phyloP scores from a whole-genome alignment of 2,329 filamentous ascomycete genomes.

The Seiridium unicorne region DNA sequence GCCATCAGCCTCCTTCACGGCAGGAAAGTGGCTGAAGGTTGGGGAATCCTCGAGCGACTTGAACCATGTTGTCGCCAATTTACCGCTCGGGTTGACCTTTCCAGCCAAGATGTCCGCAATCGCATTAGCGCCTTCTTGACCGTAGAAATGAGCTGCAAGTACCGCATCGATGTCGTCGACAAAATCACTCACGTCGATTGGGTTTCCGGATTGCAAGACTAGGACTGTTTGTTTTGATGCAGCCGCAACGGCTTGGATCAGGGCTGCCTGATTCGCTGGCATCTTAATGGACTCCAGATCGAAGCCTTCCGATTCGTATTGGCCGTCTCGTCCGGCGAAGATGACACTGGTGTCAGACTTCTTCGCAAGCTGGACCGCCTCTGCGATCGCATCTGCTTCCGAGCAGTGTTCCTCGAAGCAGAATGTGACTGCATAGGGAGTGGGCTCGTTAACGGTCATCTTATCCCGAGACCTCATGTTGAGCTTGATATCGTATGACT shows the following conservation, averaged over 20 bases:
- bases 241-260: slow-evolving; percentile 2
- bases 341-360: slow-evolving; percentile 5
- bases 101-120: slow-evolving; percentile 1
- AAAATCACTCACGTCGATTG: slow-evolving; percentile 5
- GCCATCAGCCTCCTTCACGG: not conserved
- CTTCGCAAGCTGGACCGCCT: not conserved
- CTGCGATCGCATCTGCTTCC: not conserved
- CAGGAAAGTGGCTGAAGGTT: not conserved
- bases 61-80: slow-evolving; percentile 1
- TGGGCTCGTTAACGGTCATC: slow-evolving; percentile 2
- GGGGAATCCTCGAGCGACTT: not conserved
- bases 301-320: slow-evolving; percentile 5
- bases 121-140: not conserved
- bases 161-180: slow-evolving; percentile 2
- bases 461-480: slow-evolving; percentile 10
- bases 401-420: slow-evolving; percentile 4
- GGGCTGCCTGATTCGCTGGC: not conserved
- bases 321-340: slow-evolving; percentile 5
- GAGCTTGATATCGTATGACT: slow-evolving; percentile 11
- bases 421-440: not conserved
- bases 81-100: slow-evolving; percentile 1
- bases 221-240: not conserved
- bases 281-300: not conserved
- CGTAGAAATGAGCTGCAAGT: not conserved
- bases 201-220: slow-evolving; percentile 3